Evolutionary conservation across 139 green algal genomes (phyloP), one percentile per base, ranked within the genome.

Genomic region (Picochlorum sp.): DNA sequence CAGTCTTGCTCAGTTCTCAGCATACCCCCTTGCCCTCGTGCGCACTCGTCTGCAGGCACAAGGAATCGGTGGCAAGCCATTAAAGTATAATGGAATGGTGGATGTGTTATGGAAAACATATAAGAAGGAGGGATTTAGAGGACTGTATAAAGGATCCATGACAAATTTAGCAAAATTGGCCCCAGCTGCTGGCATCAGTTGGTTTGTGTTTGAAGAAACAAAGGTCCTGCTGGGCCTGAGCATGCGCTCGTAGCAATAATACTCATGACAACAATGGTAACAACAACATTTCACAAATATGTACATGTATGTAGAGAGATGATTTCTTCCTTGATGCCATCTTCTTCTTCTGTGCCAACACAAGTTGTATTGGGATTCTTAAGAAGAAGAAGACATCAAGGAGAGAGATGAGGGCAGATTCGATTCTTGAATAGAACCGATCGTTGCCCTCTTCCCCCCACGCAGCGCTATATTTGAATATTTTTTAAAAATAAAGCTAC

Each of bases 91-190:
- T 23, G 85, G 86, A 41, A 92, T 93, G 88, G 23, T 60, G 45
- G 85, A 95, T 52, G 87, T 92, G 41, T 61, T 92, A 18, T n/a
- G 15, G 0, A 82, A 89, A 57, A 89, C 84, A 1, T 28, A 88
- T 44, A 26, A 37, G 14, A 74, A 79, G 6, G 88, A 95, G 73
- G 88, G 88, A 6, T 51, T 87, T 30, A 30, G 66, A 14, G 88
- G 88, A 15, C 73, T 95, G 30, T 93, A 91, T 65, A 89, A 86
- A 82, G 88, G 88, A 3, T 67, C 92, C 18, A 15, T 91, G 44
- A 86, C 89, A 21, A 96, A 95, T 75, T 74, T 96, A 45, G 62
- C 86, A n/a, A 95, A 96, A 73, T 61, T 95, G 31, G 89, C 88
- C 4, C 89, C 89, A 4, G 88, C 89, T 11, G 86, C 86, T 0